Evolutionary conservation across 345 rosid genomes (phyloP).

Genomic region (Brassica nigra): DNA sequence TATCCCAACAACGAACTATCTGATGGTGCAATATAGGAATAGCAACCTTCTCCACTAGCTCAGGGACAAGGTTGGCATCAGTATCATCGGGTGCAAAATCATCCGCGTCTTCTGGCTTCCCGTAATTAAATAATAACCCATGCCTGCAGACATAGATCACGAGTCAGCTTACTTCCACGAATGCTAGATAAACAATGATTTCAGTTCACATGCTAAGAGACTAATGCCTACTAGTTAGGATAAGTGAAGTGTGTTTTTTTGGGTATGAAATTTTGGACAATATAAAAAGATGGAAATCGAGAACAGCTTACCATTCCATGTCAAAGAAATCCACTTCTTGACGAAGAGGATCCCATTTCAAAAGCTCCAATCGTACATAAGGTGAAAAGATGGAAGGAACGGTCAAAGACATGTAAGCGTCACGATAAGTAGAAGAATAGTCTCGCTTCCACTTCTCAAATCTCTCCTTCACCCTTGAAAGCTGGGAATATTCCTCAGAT

Average conservation of each 20-base stretch:
- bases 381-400: slow-evolving; percentile 89
- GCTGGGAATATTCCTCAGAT: slow-evolving; percentile 85
- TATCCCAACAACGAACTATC: slow-evolving; percentile 86
- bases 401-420: slow-evolving; percentile 88
- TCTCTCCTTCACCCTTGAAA: slow-evolving; percentile 70
- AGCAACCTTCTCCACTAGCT: slow-evolving; percentile 85
- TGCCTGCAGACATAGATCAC: slow-evolving; percentile 59
- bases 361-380: slow-evolving; percentile 85
- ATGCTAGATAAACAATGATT: not conserved
- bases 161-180: slow-evolving; percentile 14
- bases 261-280: slow-evolving; percentile 9
- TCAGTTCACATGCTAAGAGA: slow-evolving; percentile 1
- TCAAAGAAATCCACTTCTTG: slow-evolving; percentile 66
- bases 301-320: slow-evolving; percentile 73
- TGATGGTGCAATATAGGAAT: slow-evolving; percentile 82
- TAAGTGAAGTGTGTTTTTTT: not conserved
- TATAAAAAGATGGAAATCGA: slow-evolving; percentile 1
- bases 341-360: slow-evolving; percentile 90
- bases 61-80: slow-evolving; percentile 84
- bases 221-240: not conserved
- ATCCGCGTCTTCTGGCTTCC: slow-evolving; percentile 69
- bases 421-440: slow-evolving; percentile 69
- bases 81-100: slow-evolving; percentile 66
- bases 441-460: slow-evolving; percentile 86
- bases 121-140: slow-evolving; percentile 74